Evolutionary conservation across 2,329 filamentous ascomycete genomes (phyloP), one percentile per base, ranked within the genome.

Genomic region (Aureobasidium subglaciale): DNA sequence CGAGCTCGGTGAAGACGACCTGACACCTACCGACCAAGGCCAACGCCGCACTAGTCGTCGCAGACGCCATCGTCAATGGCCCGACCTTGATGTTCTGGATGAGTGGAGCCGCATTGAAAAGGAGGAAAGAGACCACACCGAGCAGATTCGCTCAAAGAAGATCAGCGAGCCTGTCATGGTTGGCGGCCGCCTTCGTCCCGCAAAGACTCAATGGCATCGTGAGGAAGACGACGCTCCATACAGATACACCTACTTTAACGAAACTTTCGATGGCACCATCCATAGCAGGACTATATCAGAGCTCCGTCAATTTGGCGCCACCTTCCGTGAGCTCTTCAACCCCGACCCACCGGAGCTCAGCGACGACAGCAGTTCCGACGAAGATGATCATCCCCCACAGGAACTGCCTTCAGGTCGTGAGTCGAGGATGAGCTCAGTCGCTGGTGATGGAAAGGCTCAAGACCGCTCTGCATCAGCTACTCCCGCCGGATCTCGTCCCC

Each of bases 161-260:
- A 92, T 97, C 61, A 95, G 87, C 5, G 93, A 99, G 67, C 93
- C 93, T 9, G 85, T 96, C 65, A 82, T 97, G 62, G 86, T 99
- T 58, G 92, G 92, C 58, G 93, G 93, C 0, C 83, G 93, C 54
- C 74, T 99, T 41, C 84, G 93, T 5, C 90, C 91, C 11, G 83
- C 88, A 35, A 75, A 73, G 63, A 84, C 87, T 62, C 81, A 82
- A 13, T 99, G 92, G 92, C 92, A 90, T 68, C 82, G 87, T 35
- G 84, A 88, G 53, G 88, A 93, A 60, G 91, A 96, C 59, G 92
- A 96, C 61, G 84, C 86, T 0, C 93, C 93, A 0, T 97, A 95
- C 69, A 83, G 93, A 24, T 99, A 96, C 69, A 97, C 93, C 0
- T 99, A 99, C 70, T 99, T 99, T 78, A 97, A 97, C 70, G 93